These are phyloP conservation scores for Thielaviopsis euricoi DNA, from an alignment of 2,329 filamentous ascomycete species.

Conservation along the genomic window DNA sequence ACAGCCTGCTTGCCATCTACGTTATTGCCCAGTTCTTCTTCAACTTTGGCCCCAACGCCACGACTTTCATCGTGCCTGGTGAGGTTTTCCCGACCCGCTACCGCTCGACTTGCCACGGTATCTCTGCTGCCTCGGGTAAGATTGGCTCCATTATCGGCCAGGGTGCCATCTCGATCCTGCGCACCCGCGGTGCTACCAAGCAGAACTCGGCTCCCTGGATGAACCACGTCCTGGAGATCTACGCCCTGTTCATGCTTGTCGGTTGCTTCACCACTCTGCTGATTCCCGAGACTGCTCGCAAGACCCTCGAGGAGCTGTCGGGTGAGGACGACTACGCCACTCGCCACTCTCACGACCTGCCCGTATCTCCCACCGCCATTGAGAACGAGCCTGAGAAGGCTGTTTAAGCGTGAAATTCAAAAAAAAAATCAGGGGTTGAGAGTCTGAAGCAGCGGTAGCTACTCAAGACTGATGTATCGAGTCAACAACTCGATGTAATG, in stretches of 20 bases:
- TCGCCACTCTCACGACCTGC: conserved; percentile 5
- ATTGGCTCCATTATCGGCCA: conserved; percentile 27
- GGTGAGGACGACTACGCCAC: conserved; percentile 6
- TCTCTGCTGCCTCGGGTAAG: conserved; percentile 38
- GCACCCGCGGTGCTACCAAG: conserved; percentile 26
- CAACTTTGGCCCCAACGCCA: conserved; percentile 42
- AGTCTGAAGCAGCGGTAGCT: no score
- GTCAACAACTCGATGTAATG: no score
- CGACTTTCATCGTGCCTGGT: conserved; percentile 39
- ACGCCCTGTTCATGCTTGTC: conserved; percentile 59
- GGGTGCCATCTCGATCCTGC: conserved; percentile 39
- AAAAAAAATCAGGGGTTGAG: background rate
- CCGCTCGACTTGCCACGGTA: conserved; percentile 39
- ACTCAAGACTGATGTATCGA: no score
- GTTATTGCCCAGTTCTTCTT: conserved; percentile 27
- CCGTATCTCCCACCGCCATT: background rate
- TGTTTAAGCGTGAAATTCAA: background rate
- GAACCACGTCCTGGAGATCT: conserved; percentile 61
- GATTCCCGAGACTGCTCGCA: conserved; percentile 59
- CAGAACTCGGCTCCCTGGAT: conserved; percentile 43
- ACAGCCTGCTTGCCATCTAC: conserved; percentile 38
- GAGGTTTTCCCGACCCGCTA: conserved; percentile 41
- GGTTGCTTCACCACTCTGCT: conserved; percentile 52
- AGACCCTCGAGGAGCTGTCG: conserved; percentile 18
- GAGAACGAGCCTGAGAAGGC: conserved; percentile 3